Percentiles rank a stretch among this genome's conserved stretches.
Evolutionary conservation across 768 basidiomycete genomes (phyloP).

Genomic region (Leccinum arenicola): DNA sequence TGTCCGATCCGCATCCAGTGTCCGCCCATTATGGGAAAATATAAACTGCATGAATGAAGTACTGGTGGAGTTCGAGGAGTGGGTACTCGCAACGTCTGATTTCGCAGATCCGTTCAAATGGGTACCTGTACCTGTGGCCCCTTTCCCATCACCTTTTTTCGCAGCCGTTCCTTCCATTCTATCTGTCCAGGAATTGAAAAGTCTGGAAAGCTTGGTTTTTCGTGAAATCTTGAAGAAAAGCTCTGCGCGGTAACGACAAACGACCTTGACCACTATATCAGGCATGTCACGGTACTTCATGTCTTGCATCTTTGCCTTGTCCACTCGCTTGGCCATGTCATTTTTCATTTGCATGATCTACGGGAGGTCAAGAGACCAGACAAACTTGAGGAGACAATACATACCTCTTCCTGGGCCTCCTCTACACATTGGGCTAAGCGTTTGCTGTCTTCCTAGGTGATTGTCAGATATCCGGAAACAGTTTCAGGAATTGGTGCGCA

Average conservation of each 20-base stretch:
- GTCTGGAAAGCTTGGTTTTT: conserved; percentile 79
- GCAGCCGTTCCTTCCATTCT: conserved; percentile 69
- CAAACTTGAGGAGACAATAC: conserved; percentile 3
- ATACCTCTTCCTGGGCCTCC: conserved; percentile 82
- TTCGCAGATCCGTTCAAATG: conserved; percentile 51
- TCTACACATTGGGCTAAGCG: conserved; percentile 77
- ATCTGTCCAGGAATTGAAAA: conserved; percentile 87
- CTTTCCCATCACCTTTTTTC: conserved; percentile 43
- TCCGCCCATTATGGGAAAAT: conserved; percentile 80
- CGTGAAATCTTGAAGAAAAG: conserved; percentile 92
- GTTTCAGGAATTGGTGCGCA: conserved; percentile 35
- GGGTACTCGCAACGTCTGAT: conserved; percentile 47
- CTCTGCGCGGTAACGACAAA: conserved; percentile 86
- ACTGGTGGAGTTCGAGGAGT: conserved; percentile 38
- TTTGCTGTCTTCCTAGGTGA: conserved; percentile 76
- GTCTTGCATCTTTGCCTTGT: conserved; percentile 76
- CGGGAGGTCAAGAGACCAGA: conserved; percentile 1
- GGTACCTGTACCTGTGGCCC: conserved; percentile 19
- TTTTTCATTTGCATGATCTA: conserved; percentile 80
- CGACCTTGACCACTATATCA: conserved; percentile 87
- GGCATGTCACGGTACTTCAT: conserved; percentile 81
- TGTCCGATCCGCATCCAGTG: conserved; percentile 77
- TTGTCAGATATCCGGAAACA: conserved; percentile 20
- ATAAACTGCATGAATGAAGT: conserved; percentile 69
- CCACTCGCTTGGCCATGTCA: conserved; percentile 76